These are phyloP conservation scores for Amphirosellinia nigrospora DNA, from an alignment of 495 filamentous ascomycete genomes.

Conservation along the genomic window DNA sequence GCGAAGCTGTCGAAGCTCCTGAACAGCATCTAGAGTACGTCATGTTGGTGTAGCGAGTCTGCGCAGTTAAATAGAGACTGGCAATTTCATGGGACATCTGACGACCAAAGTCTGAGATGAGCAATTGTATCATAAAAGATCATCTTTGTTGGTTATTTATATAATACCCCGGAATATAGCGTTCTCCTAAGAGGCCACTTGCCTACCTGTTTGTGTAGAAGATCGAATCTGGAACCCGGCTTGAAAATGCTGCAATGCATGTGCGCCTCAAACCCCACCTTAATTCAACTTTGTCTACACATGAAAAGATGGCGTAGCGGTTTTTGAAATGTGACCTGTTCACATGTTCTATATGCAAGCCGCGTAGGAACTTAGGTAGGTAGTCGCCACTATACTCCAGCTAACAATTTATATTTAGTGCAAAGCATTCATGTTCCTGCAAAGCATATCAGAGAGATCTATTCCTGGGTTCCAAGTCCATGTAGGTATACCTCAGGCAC, in stretches of 20 bases:
- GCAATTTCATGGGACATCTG: neutral
- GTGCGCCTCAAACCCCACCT: neutral
- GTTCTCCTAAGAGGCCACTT: neutral
- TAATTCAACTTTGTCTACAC: no score
- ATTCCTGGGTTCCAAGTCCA: neutral
- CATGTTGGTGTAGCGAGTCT: neutral
- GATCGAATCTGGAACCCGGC: neutral
- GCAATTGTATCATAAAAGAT: neutral
- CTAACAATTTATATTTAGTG: no score
- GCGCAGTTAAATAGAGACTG: neutral
- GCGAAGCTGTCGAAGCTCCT: conserved; percentile 24
- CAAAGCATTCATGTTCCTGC: neutral
- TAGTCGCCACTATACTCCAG: no score
- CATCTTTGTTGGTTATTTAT: neutral
- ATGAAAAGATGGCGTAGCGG: no score
- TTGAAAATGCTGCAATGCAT: neutral
- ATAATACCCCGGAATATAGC: neutral
- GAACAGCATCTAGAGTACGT: conserved; percentile 6
- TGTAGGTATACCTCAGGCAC: no score
- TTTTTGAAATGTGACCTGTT: neutral
- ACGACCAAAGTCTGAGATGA: neutral
- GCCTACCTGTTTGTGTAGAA: neutral
- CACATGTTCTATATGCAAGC: neutral
- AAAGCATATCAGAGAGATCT: neutral
- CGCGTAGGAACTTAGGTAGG: neutral